These are phyloP conservation scores for Clonostachys rhizophaga DNA, from an alignment of 2,329 filamentous ascomycete genomes.

Conservation along the genomic window DNA sequence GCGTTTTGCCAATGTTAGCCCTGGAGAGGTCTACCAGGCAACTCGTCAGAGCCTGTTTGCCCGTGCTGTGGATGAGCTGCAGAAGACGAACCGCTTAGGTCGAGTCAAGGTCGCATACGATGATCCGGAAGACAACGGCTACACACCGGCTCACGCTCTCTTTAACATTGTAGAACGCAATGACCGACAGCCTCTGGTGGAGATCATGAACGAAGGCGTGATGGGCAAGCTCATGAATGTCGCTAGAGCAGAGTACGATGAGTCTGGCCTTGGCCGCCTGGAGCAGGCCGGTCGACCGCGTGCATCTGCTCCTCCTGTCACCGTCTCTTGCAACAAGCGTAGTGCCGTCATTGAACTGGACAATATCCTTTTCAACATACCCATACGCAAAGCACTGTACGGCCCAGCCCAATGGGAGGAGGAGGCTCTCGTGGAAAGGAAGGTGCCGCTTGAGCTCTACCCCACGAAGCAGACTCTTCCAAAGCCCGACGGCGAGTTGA, in stretches of 20 bases:
- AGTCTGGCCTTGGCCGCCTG: constrained; percentile 69
- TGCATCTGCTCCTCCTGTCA: constrained; percentile 80
- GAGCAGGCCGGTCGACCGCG: constrained; percentile 78
- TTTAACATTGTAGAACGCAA: constrained; percentile 74
- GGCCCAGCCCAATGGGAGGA: constrained; percentile 63
- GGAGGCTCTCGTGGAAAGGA: constrained; percentile 67
- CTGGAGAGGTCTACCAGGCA: constrained; percentile 65
- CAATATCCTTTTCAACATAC: constrained; percentile 71
- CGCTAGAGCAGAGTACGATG: constrained; percentile 57
- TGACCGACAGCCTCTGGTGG: constrained; percentile 60
- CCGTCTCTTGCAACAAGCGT: constrained; percentile 70
- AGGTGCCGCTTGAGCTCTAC: constrained; percentile 60
- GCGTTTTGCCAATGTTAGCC: constrained; percentile 75
- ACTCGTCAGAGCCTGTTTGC: constrained; percentile 69
- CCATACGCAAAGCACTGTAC: constrained; percentile 71
- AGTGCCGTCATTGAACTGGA: constrained; percentile 62
- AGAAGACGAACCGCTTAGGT: constrained; percentile 55
- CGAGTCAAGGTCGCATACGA: constrained; percentile 68
- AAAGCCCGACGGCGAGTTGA: constrained; percentile 72
- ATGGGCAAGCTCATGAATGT: constrained; percentile 78
- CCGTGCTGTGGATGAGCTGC: constrained; percentile 60
- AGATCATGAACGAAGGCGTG: constrained; percentile 67
- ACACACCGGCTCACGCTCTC: constrained; percentile 70
- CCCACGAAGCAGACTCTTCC: constrained; percentile 67
- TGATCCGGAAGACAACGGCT: constrained; percentile 55